Evolutionary conservation across 768 basidiomycete species (phyloP), one percentile per base, ranked within the genome.

Genomic region (Amanita rimosa): DNA sequence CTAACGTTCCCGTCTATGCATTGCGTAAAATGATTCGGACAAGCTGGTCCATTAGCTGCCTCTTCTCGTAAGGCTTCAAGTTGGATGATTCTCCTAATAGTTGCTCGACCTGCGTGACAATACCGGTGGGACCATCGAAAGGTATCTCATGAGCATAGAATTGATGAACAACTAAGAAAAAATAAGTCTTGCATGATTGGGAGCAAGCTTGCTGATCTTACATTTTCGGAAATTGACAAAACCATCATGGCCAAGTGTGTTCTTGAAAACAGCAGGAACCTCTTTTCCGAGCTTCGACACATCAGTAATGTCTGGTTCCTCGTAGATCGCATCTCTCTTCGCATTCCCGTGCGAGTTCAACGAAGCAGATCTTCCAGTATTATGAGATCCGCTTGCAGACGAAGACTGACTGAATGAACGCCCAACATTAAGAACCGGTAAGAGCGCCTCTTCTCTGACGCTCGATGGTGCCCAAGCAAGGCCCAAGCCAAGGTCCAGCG

Each of bases 111-210:
- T 74, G 76, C 22, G 70, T 58, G n/a, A 86, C 68, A 36, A 89
- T 78, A 17, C 86, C 86, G 27, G 67, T 70, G 9, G 83, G 76
- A 13, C 85, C 85, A 50, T 88, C 83, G 44, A 88, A 78, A 3
- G 83, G 80, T 41, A 89, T 87, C 37, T 76, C 69, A 52, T 82
- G 76, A 16, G 79, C 80, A 60, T 88, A 85, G 57, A 83, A 88
- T 52, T 77, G 77, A 59, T 79, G 78, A 13, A 87, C 81, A 64
- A 84, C 85, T 87, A 6, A 51, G 59, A 34, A 42, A 42, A 57
- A 46, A 48, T 45, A 44, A 50, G 54, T 56, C 46, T 45, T 49
- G 39, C 27, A 48, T 41, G 46, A 47, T 46, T 33, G 10, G 16
- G 44, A 21, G 37, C 49, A 31, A 52, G 41, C 52, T 55, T 34